These are phyloP conservation scores for Clarireedia monteithiana DNA, from an alignment of 2,329 filamentous ascomycete species.

Conservation along the genomic window DNA sequence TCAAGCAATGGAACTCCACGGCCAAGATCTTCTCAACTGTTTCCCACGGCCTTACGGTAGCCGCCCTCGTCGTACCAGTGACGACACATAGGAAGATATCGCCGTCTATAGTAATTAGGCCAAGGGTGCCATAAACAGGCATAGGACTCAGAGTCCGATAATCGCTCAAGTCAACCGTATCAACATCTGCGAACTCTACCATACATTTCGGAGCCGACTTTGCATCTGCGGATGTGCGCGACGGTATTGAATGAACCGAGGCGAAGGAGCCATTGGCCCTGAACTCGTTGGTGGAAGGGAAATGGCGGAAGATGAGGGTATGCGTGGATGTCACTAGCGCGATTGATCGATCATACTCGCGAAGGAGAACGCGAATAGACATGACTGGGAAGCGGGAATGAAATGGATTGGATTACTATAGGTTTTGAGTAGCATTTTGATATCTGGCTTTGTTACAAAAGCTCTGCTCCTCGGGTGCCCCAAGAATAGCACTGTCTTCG, in stretches of 20 bases:
- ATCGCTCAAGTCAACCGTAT: conserved; percentile 60
- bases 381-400: conserved; percentile 16
- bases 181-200: conserved; percentile 71
- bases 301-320: conserved; percentile 79
- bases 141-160: conserved; percentile 69
- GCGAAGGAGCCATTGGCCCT: conserved; percentile 51
- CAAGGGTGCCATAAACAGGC: conserved; percentile 77
- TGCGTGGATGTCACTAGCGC: conserved; percentile 74
- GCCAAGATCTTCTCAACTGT: conserved; percentile 78
- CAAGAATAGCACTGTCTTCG: not conserved
- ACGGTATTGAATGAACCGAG: conserved; percentile 41
- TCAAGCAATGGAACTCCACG: conserved; percentile 91
- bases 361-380: conserved; percentile 40
- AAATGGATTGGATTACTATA: conserved; percentile 6
- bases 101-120: conserved; percentile 72
- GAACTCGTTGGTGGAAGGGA: conserved; percentile 52
- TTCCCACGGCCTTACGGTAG: conserved; percentile 78
- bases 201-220: conserved; percentile 49
- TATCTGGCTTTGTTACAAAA: conserved; percentile 1
- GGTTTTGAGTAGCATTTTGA: conserved; percentile 8
- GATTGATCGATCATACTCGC: conserved; percentile 80
- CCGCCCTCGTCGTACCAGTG: conserved; percentile 69
- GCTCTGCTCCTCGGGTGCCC: not conserved
- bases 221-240: conserved; percentile 30
- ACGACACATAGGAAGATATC: conserved; percentile 92